These are phyloP conservation scores for Mortierella sp. DNA, from an alignment of 371 early-diverging fungal species.

Conservation along the genomic window DNA sequence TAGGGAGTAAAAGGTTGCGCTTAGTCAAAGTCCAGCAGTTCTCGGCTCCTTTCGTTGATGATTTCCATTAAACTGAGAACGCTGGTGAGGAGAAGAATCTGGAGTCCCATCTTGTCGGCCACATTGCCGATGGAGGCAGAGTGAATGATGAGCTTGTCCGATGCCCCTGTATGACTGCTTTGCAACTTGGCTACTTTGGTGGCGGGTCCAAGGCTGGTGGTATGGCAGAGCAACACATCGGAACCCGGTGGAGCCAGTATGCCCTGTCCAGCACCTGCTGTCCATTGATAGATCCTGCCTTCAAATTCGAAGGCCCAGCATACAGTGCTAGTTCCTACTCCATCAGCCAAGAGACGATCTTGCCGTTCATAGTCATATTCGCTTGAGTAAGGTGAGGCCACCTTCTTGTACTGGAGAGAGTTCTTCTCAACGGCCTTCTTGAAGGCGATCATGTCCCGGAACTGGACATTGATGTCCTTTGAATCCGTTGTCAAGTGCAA, in stretches of 20 bases:
- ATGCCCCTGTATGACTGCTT: constrained; percentile 48
- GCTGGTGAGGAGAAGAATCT: constrained; percentile 38
- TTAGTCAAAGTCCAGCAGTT: constrained; percentile 49
- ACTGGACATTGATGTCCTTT: constrained; percentile 52
- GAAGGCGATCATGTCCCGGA: constrained; percentile 52
- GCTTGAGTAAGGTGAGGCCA: constrained; percentile 13
- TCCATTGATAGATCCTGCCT: constrained; percentile 50
- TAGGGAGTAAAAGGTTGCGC: background rate
- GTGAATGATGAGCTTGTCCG: constrained; percentile 40
- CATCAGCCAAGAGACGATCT: constrained; percentile 14
- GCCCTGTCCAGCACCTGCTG: constrained; percentile 46
- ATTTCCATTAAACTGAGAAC: constrained; percentile 47
- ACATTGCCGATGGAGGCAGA: constrained; percentile 19
- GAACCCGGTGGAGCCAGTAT: constrained; percentile 48
- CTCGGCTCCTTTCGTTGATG: constrained; percentile 44
- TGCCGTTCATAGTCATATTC: constrained; percentile 39
- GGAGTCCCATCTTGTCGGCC: constrained; percentile 39
- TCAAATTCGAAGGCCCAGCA: constrained; percentile 55
- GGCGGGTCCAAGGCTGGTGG: constrained; percentile 42
- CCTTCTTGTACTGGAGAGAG: constrained; percentile 30
- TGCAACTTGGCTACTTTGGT: constrained; percentile 48
- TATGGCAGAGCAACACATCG: constrained; percentile 43
- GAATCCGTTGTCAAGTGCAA: constrained; percentile 45
- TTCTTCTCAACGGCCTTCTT: constrained; percentile 54
- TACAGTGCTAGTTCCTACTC: constrained; percentile 1